Base-by-base conservation (phyloP, 306 rosid genomes). In the Phaseolus lunatus region DNA sequence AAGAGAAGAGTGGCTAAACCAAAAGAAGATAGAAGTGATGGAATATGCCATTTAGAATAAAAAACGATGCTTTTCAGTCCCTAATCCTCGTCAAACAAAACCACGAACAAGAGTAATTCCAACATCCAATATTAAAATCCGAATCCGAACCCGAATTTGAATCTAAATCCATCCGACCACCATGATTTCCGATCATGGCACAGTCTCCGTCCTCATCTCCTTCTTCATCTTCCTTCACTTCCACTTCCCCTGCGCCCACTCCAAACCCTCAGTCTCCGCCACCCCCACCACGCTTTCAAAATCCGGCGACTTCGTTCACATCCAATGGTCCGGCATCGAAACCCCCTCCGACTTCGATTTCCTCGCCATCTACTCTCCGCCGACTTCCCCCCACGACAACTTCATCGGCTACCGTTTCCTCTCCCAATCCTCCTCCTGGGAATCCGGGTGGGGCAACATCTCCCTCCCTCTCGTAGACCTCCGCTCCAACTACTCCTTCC, bases 321-420 rank as follows among this genome's bases (percentile, higher is more conserved):
- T 95, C 68, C 63, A 48, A 18, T 92, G 98, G 98, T 83, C 97
- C 22, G 92, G 92, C 9, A 35, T 95, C 72, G 80, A 75, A 22
- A 47, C 84, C 7, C 97, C 98, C 6, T 92, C 97, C 35, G 81
- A 82, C 7, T 90, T 90, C 18, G 97, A 95, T 64, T 95, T 93
- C 90, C 72, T 90, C 18, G 97, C 91, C 16, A 90, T 95, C 69
- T 92, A 90, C 89, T 90, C 96, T 2, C 97, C 97, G 0, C 89
- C 97, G 1, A 54, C 67, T 48, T 90, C 97, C 3, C 3, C 75
- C 67, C 80, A 88, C 78, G 83, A 87, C 45, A 49, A 84, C 80
- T 95, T 87, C 89, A 54, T 95, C 65, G 98, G 98, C 47, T 95
- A 95, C 84, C 72, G 59, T 23, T 92, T 95, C 79, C 92, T 95